Evolutionary conservation across 2,329 filamentous ascomycete species (phyloP).

Genomic region (Hypoxylon sp.): DNA sequence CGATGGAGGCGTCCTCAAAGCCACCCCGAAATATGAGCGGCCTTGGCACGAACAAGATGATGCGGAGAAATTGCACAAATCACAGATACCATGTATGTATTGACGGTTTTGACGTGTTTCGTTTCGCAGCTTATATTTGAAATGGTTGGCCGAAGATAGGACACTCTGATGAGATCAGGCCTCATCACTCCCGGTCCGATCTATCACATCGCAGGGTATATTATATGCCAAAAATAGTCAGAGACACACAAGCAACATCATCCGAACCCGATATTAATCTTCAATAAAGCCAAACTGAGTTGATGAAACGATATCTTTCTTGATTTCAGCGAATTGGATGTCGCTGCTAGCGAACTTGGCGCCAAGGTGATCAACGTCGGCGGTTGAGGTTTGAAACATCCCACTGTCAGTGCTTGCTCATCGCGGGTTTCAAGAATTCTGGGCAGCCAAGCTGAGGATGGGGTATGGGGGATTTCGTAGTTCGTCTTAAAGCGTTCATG

Average conservation of each 20-base stretch:
- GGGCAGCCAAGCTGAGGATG: slow-evolving; percentile 20
- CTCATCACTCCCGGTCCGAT: slow-evolving; percentile 4
- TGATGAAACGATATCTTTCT: slow-evolving; percentile 22
- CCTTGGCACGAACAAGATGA: slow-evolving; percentile 7
- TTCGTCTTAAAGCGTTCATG: slow-evolving; percentile 16
- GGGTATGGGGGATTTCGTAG: neutral
- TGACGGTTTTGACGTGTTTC: slow-evolving; percentile 13
- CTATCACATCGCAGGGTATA: slow-evolving; percentile 16
- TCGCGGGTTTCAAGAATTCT: slow-evolving; percentile 37
- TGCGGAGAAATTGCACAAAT: slow-evolving; percentile 3
- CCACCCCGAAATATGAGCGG: neutral
- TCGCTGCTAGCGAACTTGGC: slow-evolving; percentile 29
- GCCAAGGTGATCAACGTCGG: slow-evolving; percentile 38
- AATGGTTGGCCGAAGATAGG: slow-evolving; percentile 11
- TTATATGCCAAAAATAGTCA: slow-evolving; percentile 37
- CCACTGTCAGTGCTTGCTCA: slow-evolving; percentile 25
- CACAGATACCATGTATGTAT: slow-evolving; percentile 6
- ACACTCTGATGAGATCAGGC: slow-evolving; percentile 8
- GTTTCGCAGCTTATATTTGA: slow-evolving; percentile 17
- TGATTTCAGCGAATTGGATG: slow-evolving; percentile 25
- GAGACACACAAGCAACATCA: slow-evolving; percentile 10
- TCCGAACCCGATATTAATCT: slow-evolving; percentile 13
- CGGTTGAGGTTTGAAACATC: slow-evolving; percentile 40
- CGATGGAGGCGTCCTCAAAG: neutral
- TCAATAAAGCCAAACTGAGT: slow-evolving; percentile 19